Conservation (phyloP, 2,329 filamentous ascomycete genomes). For the Pestalotiopsis sp. region DNA sequence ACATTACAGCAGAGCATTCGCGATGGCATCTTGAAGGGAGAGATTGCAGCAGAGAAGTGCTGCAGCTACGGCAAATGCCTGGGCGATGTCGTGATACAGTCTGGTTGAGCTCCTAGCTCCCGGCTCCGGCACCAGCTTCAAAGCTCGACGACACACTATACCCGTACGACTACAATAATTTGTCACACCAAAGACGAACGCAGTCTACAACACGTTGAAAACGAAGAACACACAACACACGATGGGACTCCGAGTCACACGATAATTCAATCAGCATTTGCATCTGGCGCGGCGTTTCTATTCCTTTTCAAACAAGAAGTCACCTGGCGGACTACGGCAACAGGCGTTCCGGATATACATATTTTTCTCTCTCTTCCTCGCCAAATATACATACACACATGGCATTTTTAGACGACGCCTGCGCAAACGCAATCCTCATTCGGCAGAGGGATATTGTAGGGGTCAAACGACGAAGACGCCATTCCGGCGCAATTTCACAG, state of each 20-base stretch:
- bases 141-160: background rate
- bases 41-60: conserved; percentile 10
- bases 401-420: background rate
- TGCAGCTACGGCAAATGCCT: conserved; percentile 15
- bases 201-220: background rate
- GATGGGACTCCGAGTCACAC: background rate
- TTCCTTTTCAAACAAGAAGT: background rate
- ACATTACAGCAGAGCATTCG: conserved; percentile 7
- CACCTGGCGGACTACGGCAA: background rate
- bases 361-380: background rate
- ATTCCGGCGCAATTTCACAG: background rate
- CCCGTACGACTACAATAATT: background rate
- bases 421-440: background rate
- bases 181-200: background rate
- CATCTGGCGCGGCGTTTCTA: conserved; percentile 5
- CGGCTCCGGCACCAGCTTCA: background rate
- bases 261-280: conserved; percentile 6
- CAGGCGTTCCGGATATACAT: background rate
- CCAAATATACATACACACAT: background rate
- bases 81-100: conserved; percentile 11
- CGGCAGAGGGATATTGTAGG: background rate
- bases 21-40: conserved; percentile 14
- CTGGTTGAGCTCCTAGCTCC: conserved; percentile 2
- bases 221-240: background rate
- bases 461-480: background rate